These are phyloP conservation scores for Hanseniaspora lindneri DNA, from an alignment of 805 yeast genomes.

Conservation along the genomic window DNA sequence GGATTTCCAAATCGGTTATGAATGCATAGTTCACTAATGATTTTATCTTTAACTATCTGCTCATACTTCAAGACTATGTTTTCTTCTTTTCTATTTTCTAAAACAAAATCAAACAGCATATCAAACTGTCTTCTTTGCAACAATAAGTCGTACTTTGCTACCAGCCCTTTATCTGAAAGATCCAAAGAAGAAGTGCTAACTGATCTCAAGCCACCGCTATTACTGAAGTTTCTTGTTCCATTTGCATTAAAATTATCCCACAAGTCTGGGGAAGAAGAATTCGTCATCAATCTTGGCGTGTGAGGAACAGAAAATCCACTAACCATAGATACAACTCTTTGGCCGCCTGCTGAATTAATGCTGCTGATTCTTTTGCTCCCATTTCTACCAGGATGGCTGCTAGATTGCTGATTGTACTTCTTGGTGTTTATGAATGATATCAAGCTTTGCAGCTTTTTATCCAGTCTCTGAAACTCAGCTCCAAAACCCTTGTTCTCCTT, in stretches of 20 bases:
- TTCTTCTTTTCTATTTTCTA: conserved; percentile 1
- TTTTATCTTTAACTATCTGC: not conserved
- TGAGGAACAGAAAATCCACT: not conserved
- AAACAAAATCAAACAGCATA: conserved; percentile 5
- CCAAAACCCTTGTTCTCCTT: conserved; percentile 1
- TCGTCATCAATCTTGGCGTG: conserved; percentile 7
- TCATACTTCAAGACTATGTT: conserved; percentile 1
- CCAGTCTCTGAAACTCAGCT: conserved; percentile 1
- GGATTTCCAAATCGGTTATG: not conserved
- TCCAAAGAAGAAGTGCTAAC: not conserved
- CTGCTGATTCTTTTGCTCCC: conserved; percentile 10
- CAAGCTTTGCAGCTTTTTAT: conserved; percentile 5
- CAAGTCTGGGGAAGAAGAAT: conserved; percentile 6
- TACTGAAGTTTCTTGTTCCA: not conserved
- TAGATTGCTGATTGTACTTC: no score
- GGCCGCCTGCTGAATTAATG: conserved; percentile 1
- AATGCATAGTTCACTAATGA: not conserved
- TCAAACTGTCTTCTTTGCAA: conserved; percentile 11
- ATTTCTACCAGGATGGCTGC: not conserved
- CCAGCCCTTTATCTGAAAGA: not conserved
- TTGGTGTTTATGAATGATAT: not conserved
- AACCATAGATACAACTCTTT: conserved; percentile 5
- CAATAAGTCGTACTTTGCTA: not conserved
- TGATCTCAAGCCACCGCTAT: not conserved
- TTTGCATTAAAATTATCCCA: conserved; percentile 5